Evolutionary conservation across 2,329 filamentous ascomycete species (phyloP).

Genomic region (Pestalotiopsis sp.): DNA sequence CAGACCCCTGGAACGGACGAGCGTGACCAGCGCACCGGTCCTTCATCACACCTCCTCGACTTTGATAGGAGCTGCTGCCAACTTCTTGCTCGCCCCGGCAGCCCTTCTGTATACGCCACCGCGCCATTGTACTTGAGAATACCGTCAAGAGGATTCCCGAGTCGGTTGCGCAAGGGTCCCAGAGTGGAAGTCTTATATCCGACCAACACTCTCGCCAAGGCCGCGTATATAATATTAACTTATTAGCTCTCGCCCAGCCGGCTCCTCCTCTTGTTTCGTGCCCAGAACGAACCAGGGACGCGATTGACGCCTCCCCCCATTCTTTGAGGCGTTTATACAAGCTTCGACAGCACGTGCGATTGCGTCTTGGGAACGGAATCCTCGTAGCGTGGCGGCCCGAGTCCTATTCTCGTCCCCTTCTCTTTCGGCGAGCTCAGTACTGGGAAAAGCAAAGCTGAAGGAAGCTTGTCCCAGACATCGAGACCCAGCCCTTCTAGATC

Average conservation of each 20-base stretch:
- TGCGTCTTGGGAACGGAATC: slow-evolving; percentile 11
- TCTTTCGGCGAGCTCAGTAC: background rate
- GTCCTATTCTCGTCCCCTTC: background rate
- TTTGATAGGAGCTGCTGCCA: background rate
- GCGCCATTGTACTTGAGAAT: background rate
- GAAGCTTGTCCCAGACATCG: background rate
- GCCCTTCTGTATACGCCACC: background rate
- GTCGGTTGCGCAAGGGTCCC: background rate
- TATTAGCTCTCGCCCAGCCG: background rate
- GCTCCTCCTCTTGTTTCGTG: background rate
- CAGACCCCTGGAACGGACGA: background rate
- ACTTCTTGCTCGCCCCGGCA: background rate
- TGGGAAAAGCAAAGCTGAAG: slow-evolving; percentile 7
- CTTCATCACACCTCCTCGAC: background rate
- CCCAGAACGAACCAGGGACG: background rate
- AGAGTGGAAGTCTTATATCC: slow-evolving; percentile 4
- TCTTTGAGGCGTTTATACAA: background rate
- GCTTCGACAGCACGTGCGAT: slow-evolving; percentile 15
- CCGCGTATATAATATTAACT: background rate
- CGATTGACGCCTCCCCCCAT: background rate
- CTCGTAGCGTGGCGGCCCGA: background rate
- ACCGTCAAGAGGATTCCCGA: background rate
- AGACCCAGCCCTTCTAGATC: background rate
- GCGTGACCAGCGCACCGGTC: background rate
- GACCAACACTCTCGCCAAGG: background rate